Evolutionary conservation across 176 grass and related monocot species (phyloP).

Genomic region (Cenchrus fungigraminus): DNA sequence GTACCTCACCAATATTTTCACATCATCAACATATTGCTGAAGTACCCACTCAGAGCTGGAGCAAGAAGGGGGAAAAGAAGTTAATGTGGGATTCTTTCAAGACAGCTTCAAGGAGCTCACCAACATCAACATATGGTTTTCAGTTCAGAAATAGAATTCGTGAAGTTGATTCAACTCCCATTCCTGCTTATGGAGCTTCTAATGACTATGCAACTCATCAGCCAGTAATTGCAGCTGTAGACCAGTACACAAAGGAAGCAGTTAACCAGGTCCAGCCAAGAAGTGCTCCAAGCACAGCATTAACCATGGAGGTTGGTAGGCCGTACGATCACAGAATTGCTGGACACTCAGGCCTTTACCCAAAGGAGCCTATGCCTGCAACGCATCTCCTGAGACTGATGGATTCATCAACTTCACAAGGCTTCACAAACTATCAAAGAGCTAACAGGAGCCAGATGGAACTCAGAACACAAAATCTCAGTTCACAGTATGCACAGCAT

Average conservation of each 20-base stretch:
- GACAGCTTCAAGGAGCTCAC: conserved; percentile 28
- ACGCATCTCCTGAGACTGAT: conserved; percentile 67
- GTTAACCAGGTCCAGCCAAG: conserved; percentile 31
- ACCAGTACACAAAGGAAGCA: conserved; percentile 29
- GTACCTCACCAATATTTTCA: conserved; percentile 38
- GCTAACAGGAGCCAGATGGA: conserved; percentile 41
- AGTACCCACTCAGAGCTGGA: conserved; percentile 29
- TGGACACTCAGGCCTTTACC: conserved; percentile 34
- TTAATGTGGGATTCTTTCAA: conserved; percentile 42
- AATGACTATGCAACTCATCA: conserved; percentile 39
- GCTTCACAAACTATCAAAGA: conserved; percentile 38
- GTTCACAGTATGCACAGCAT: not conserved
- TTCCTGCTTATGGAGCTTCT: conserved; percentile 33
- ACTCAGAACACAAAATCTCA: conserved; percentile 24
- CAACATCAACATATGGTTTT: conserved; percentile 18
- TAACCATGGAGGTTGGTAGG: conserved; percentile 42
- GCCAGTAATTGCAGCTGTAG: conserved; percentile 16
- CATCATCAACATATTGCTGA: conserved; percentile 31
- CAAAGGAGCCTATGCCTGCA: conserved; percentile 58
- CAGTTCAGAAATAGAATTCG: conserved; percentile 42
- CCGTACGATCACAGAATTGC: conserved; percentile 39
- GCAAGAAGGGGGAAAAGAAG: conserved; percentile 39
- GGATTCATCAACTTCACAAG: conserved; percentile 49
- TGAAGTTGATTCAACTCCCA: conserved; percentile 26
- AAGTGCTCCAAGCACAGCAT: conserved; percentile 32